These are phyloP conservation scores for Colletotrichum truncatum DNA, from an alignment of 2,329 filamentous ascomycete genomes.

Conservation along the genomic window DNA sequence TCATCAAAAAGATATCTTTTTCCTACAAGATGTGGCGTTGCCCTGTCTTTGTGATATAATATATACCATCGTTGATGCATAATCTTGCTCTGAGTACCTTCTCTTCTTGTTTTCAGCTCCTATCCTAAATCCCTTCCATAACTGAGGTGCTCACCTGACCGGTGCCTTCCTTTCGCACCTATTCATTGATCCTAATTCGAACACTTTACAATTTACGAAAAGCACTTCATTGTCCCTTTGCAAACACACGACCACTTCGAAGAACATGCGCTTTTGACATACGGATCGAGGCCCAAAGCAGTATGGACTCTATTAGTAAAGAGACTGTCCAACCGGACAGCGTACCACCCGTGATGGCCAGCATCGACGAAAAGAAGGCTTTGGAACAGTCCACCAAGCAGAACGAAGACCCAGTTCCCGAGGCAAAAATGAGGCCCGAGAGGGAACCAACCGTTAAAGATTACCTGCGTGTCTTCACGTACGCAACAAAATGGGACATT, in stretches of 20 bases:
- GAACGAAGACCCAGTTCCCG: conserved; percentile 40
- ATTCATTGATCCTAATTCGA: background rate
- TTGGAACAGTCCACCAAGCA: background rate
- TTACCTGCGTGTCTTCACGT: conserved; percentile 61
- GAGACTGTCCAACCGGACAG: background rate
- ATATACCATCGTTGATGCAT: background rate
- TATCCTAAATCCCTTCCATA: background rate
- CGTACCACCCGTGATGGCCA: background rate
- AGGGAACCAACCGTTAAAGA: conserved; percentile 55
- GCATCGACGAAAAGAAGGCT: conserved; percentile 6
- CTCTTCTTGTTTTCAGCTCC: background rate
- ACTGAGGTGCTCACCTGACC: background rate
- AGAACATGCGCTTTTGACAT: background rate
- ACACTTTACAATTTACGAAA: background rate
- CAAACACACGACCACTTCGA: background rate
- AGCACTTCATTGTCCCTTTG: background rate
- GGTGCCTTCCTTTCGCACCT: background rate
- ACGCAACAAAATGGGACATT: conserved; percentile 63
- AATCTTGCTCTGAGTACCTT: background rate
- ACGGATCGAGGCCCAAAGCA: background rate
- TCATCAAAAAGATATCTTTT: background rate
- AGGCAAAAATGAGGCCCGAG: conserved; percentile 50
- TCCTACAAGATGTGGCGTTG: background rate
- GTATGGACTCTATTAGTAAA: background rate
- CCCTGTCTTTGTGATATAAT: background rate